Conservation (phyloP, 345 rosid species). For the Rhodamnia argentea region DNA sequence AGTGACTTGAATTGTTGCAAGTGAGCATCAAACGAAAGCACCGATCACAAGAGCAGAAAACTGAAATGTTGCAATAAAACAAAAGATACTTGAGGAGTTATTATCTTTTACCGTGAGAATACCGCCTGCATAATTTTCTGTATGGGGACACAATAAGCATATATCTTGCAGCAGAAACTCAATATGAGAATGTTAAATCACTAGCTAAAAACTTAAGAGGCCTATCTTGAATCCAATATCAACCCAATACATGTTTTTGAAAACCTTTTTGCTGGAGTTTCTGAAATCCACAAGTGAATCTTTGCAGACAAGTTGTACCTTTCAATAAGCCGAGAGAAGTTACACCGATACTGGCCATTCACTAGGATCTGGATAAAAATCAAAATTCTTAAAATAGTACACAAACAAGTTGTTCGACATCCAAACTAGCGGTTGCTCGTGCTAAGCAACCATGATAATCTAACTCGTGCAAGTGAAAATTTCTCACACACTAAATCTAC, state of each 20-base stretch:
- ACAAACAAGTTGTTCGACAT: neutral
- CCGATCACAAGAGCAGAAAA: neutral
- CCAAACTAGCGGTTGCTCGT: neutral
- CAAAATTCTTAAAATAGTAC: neutral
- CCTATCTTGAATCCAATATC: neutral
- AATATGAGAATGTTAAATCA: neutral
- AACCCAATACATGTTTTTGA: neutral
- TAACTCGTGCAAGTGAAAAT: neutral
- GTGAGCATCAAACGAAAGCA: neutral
- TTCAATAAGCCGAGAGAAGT: neutral
- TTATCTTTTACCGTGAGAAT: neutral
- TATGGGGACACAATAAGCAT: neutral
- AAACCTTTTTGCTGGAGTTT: neutral
- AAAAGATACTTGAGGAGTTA: neutral
- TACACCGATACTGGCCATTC: neutral
- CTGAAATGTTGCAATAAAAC: neutral
- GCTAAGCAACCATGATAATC: neutral
- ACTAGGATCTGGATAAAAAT: neutral
- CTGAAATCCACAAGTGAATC: neutral
- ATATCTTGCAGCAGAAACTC: neutral
- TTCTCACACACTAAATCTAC: neutral
- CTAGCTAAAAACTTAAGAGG: neutral
- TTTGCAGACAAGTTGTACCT: neutral
- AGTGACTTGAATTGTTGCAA: neutral
- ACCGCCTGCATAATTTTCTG: neutral